These are phyloP conservation scores for Debaryomyces psychrophilus DNA, from an alignment of 1,139 yeast species.

Conservation along the genomic window DNA sequence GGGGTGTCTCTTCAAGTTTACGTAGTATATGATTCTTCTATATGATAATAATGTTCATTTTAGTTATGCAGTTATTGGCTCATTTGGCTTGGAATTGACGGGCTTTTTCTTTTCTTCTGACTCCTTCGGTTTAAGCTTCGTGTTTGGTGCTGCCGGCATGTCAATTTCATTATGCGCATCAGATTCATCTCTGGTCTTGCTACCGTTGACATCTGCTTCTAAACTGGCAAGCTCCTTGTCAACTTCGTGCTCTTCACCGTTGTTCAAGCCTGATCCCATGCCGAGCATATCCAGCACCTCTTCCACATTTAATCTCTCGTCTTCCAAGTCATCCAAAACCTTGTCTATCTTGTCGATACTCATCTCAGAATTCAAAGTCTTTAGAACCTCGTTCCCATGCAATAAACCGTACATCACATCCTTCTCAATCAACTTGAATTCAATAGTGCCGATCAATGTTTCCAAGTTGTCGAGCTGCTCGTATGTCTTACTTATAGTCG, in stretches of 20 bases:
- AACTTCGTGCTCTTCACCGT: constrained; percentile 64
- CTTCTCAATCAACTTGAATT: constrained; percentile 84
- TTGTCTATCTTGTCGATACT: constrained; percentile 77
- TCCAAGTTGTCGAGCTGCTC: constrained; percentile 81
- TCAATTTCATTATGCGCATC: constrained; percentile 12
- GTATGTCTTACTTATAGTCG: constrained; percentile 66
- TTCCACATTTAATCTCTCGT: constrained; percentile 76
- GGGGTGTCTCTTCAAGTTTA: not conserved
- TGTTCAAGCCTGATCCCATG: constrained; percentile 44
- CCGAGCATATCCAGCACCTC: constrained; percentile 58
- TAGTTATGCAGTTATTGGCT: constrained; percentile 19
- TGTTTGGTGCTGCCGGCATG: constrained; percentile 25
- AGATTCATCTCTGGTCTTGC: constrained; percentile 15
- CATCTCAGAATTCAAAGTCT: constrained; percentile 75
- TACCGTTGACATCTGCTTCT: constrained; percentile 45
- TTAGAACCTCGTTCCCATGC: constrained; percentile 78
- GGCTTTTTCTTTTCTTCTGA: constrained; percentile 20
- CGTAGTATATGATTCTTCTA: constrained; percentile 7
- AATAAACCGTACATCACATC: constrained; percentile 80
- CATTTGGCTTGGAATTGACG: constrained; percentile 17
- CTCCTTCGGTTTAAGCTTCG: constrained; percentile 23
- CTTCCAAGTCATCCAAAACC: constrained; percentile 82
- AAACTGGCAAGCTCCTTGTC: constrained; percentile 61
- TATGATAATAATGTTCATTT: constrained; percentile 12
- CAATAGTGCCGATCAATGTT: constrained; percentile 71